A percentile compares a stretch with the other conserved stretches of the same genome.
phyloP scores from a whole-genome alignment of 2,329 filamentous ascomycete species.

The Scedosporium minutisporum region DNA sequence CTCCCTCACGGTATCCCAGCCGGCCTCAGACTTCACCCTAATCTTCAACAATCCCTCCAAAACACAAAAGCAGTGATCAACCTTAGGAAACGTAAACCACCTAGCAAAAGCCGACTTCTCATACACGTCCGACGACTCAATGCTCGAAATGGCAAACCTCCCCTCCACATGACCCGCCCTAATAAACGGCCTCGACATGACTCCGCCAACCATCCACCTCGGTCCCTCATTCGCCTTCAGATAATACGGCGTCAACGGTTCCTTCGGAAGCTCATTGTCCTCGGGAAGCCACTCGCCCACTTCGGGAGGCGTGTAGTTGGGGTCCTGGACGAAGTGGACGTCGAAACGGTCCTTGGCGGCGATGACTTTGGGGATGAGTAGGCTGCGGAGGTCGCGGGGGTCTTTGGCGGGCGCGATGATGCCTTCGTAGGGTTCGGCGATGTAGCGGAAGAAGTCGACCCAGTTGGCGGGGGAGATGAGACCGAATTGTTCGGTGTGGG shows the following conservation, averaged over 20 bases:
- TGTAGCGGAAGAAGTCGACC: conserved; percentile 51
- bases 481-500: conserved; percentile 43
- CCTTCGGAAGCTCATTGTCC: conserved; percentile 29
- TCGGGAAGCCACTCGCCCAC: conserved; percentile 29
- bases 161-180: conserved; percentile 35
- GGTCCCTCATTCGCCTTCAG: conserved; percentile 40
- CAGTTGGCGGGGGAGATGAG: conserved; percentile 48
- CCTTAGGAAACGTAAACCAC: conserved; percentile 31
- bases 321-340: conserved; percentile 39
- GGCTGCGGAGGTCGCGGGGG: conserved; percentile 36
- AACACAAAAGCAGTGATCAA: conserved; percentile 43
- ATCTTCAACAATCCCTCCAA: conserved; percentile 36
- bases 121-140: conserved; percentile 34
- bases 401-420: conserved; percentile 41
- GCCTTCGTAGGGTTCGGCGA: conserved; percentile 41
- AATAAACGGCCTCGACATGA: conserved; percentile 37
- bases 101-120: conserved; percentile 21
- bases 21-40: conserved; percentile 6
- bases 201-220: conserved; percentile 33
- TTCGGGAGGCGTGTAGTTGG: conserved; percentile 30
- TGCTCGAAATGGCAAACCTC: conserved; percentile 42
- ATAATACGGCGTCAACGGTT: conserved; percentile 30
- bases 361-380: conserved; percentile 45
- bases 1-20: conserved; percentile 24
- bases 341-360: conserved; percentile 45